Percentiles rank a stretch among this genome's conserved stretches.
Conservation (phyloP, 352 stramenopile species). For the Phytophthora europaea region DNA sequence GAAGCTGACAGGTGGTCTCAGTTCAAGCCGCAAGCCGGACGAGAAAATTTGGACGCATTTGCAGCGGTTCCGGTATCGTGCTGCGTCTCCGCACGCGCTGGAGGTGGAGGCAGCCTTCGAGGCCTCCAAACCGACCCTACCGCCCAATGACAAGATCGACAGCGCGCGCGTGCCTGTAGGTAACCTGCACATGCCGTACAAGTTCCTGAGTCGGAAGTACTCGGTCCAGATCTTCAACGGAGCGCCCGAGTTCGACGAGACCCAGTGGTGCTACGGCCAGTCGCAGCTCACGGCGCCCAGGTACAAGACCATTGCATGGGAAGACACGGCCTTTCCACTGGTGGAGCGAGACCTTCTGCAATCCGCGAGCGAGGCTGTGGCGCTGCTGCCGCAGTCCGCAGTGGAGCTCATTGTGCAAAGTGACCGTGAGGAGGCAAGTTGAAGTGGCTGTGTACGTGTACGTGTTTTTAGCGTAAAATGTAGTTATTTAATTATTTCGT, state of each 20-base stretch:
- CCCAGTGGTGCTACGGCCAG: slow-evolving; percentile 58
- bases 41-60: slow-evolving; percentile 49
- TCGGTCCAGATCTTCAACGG: slow-evolving; percentile 52
- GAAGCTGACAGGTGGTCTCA: slow-evolving; percentile 45
- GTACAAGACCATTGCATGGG: slow-evolving; percentile 47
- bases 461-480: slow-evolving; percentile 23
- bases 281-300: slow-evolving; percentile 28
- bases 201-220: slow-evolving; percentile 45
- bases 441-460: slow-evolving; percentile 6
- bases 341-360: slow-evolving; percentile 47
- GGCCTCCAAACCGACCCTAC: slow-evolving; percentile 6
- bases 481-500: slow-evolving; percentile 27
- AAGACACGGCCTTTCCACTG: slow-evolving; percentile 36
- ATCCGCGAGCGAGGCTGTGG: slow-evolving; percentile 43
- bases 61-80: slow-evolving; percentile 46
- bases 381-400: slow-evolving; percentile 25
- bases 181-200: slow-evolving; percentile 39
- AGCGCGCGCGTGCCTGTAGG: slow-evolving; percentile 14
- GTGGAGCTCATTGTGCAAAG: slow-evolving; percentile 29
- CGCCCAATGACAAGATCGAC: slow-evolving; percentile 21
- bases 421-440: slow-evolving; percentile 31
- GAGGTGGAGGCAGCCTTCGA: slow-evolving; percentile 20
- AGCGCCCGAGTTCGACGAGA: slow-evolving; percentile 43
- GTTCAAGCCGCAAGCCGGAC: slow-evolving; percentile 15
- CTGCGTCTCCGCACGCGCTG: slow-evolving; percentile 21